Conservation (phyloP, 2,329 filamentous ascomycete species). For the Talaromyces sp. region DNA sequence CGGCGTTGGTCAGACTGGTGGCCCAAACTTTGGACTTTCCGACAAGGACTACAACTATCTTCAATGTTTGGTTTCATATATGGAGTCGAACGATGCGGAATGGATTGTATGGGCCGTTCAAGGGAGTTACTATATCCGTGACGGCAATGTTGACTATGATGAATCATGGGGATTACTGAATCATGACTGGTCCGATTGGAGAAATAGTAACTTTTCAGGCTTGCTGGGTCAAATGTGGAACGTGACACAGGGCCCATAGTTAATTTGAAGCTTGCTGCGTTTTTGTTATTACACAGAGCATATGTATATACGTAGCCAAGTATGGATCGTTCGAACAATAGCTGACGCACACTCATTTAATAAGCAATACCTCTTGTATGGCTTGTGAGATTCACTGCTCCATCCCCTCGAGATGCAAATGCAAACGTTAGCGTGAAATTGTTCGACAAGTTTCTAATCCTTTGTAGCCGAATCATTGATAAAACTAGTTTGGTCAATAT, state of each 20-base stretch:
- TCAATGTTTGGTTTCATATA: conserved; percentile 52
- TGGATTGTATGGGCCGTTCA: conserved; percentile 60
- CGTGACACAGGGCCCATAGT: conserved; percentile 42
- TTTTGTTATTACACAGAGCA: neutral
- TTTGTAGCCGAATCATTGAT: neutral
- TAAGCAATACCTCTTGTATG: neutral
- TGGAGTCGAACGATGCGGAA: conserved; percentile 56
- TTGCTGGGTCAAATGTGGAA: conserved; percentile 41
- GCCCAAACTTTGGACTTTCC: conserved; percentile 43
- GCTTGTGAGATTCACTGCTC: neutral
- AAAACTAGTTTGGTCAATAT: neutral
- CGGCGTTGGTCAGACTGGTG: conserved; percentile 42
- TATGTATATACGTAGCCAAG: no score
- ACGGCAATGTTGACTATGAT: conserved; percentile 49
- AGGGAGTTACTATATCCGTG: conserved; percentile 58
- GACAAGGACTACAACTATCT: conserved; percentile 50
- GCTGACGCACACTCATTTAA: neutral
- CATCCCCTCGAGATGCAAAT: neutral
- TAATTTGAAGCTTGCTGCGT: neutral
- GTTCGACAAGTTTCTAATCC: neutral
- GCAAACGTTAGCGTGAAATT: neutral
- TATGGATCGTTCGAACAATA: neutral
- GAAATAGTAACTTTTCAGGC: conserved; percentile 35
- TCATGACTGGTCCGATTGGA: conserved; percentile 42
- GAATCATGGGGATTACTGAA: conserved; percentile 54